Base-by-base conservation (phyloP, 2,329 filamentous ascomycete species). In the Claviceps purpurea region DNA sequence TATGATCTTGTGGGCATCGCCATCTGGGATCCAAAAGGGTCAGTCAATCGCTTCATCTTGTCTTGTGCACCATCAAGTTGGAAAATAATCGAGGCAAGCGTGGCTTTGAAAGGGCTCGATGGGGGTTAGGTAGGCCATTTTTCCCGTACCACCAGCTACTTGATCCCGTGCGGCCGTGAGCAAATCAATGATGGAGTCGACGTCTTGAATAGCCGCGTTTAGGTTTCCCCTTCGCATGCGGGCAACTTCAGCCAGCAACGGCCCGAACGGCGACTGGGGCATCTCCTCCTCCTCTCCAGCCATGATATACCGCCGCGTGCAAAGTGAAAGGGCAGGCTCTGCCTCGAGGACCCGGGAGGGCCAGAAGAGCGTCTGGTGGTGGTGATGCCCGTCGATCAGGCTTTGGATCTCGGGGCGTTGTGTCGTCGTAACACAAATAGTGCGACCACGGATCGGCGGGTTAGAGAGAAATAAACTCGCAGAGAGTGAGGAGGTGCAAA, bases 121-220 rank as follows among this genome's bases (percentile, higher is more conserved):
- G 41, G 20, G 41, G 41, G 41, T 5, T n/a, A 5, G 22, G 14
- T n/a, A 18, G 18, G 34, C 30, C 18, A 16, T 16, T 7, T 14
- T 10, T 40, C 42, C 41, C 71, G 55, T 68, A 89, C 89, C 82
- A 59, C 76, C 71, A 56, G 83, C 82, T 54, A 96, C 84, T 57
- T 80, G 75, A 56, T 88, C 81, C 52, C 89, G 78, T 41, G 90
- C 87, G 47, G 76, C 75, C 56, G 81, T 78, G 30, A 98, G 79
- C 53, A 87, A 69, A 56, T 89, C 79, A 59, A 98, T 89, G 41
- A 90, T 85, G 54, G 80, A 78, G 64, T 97, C 89, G 18, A 95
- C 85, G 75, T 94, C 84, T 38, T 81, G 72, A 53, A 95, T 81
- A 41, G 83, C 84, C 52, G 84, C 79, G 4, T 78, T 78, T 45